Base-by-base conservation (phyloP, 106 monocot species). In the Narthecium ossifragum region DNA sequence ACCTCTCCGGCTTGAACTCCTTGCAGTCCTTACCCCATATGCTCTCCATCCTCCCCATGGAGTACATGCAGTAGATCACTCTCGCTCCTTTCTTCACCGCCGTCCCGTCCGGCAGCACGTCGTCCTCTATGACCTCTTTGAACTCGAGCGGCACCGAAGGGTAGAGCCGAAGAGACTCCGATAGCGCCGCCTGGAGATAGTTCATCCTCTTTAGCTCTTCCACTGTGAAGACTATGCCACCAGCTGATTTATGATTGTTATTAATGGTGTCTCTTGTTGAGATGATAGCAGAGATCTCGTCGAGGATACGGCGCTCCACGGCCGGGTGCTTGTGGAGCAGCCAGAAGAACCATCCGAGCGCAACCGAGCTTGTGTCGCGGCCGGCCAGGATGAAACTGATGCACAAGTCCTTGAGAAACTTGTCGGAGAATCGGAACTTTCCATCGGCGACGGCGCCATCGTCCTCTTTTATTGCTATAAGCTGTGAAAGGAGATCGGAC, bases 361-460 rank as follows among this genome's bases (percentile, higher is more conserved):
- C 90, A 2, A 90, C 80, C 3, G 96, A 90, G 72, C 90, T 96
- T 8, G 96, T 96, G 80, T 96, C 96, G 0, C 96, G 61, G 4
- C 96, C 96, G 0, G 96, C 90, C 6, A 96, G 70, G 3, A 96
- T 83, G 64, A 96, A 90, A 59, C 90, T 96, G 46, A 96, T 89
- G 75, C 89, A 86, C 62, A 94, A 88, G 52, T 94, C 94, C 55
- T 83, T 85, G 13, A 94, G 78, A 36, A 83, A 77, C 40, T 83
- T 76, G 41, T 89, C 70, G 1, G 85, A 77, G 71, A 77, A 88
- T 10, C 20, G 31, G 29, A 34, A 62, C 41, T 65, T 73, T n/a
- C 17, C n/a, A n/a, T 34, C 38, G n/a, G 34, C 27, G 33, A 7
- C 1, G 6, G 48, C 22, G 12, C 36, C 39, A 0, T 47, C 60